These are phyloP conservation scores for Rhizodiscina lignyota DNA, from an alignment of 495 filamentous ascomycete genomes.

Conservation along the genomic window DNA sequence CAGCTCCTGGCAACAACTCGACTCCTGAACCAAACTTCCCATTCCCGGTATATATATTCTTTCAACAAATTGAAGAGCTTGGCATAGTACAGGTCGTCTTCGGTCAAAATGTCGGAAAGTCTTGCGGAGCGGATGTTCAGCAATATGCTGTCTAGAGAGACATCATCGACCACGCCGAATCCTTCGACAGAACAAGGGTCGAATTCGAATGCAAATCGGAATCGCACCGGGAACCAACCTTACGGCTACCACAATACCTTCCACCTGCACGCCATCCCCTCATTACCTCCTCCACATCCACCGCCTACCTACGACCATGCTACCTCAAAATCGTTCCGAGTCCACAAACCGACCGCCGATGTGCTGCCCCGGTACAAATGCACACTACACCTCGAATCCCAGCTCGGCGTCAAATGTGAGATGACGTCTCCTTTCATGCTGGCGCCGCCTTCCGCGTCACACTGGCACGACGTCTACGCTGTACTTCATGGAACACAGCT, in stretches of 20 bases:
- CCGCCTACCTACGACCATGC: slow-evolving; percentile 3
- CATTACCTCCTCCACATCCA: slow-evolving; percentile 2
- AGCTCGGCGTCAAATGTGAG: slow-evolving; percentile 40
- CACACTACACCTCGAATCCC: slow-evolving; percentile 31
- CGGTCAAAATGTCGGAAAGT: no score
- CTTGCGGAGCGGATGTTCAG: no score
- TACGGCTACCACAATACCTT: slow-evolving; percentile 18
- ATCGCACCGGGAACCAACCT: slow-evolving; percentile 6
- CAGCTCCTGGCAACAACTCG: no score
- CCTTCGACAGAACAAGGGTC: no score
- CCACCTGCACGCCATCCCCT: slow-evolving; percentile 8
- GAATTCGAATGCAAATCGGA: no score
- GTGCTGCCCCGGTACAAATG: slow-evolving; percentile 37
- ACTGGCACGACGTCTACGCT: slow-evolving; percentile 39
- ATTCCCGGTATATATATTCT: no score
- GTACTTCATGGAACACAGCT: slow-evolving; percentile 44
- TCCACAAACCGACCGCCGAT: slow-evolving; percentile 18
- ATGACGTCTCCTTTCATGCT: slow-evolving; percentile 36
- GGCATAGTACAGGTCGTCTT: no score
- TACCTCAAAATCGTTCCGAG: no score
- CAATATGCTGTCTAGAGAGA: no score
- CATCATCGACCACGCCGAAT: no score
- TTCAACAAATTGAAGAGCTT: no score
- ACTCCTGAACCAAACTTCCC: no score
- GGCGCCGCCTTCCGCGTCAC: slow-evolving; percentile 30